These are phyloP conservation scores for Phaeophleospora eucalypticola DNA, from an alignment of 2,329 filamentous ascomycete genomes.

Conservation along the genomic window DNA sequence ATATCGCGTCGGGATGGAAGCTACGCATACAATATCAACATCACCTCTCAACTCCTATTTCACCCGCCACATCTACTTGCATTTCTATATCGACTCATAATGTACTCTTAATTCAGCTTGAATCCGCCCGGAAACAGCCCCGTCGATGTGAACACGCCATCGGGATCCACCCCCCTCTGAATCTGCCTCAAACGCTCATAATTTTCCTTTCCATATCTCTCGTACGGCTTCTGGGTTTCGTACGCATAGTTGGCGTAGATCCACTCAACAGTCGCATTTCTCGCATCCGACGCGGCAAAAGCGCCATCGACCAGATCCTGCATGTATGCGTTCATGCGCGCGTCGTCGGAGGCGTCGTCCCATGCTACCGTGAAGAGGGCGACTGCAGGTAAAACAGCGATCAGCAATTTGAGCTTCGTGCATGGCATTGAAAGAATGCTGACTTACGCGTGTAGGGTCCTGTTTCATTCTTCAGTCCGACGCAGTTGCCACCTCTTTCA, in stretches of 20 bases:
- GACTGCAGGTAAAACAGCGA: too few species aligned
- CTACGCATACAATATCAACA: too few species aligned
- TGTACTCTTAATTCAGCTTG: too few species aligned
- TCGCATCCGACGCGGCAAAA: neutral
- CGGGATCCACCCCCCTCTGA: neutral
- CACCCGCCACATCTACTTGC: too few species aligned
- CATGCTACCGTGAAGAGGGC: neutral
- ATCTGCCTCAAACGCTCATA: neutral
- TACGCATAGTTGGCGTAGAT: neutral
- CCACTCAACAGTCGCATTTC: neutral
- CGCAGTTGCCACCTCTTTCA: neutral
- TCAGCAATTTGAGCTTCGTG: neutral
- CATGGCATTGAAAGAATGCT: neutral
- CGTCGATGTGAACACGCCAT: too few species aligned
- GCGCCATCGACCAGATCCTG: neutral
- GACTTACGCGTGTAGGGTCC: neutral
- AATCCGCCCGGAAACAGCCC: too few species aligned
- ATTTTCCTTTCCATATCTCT: neutral
- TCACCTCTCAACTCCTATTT: too few species aligned
- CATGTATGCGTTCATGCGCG: neutral
- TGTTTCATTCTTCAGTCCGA: neutral
- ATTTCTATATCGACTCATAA: too few species aligned
- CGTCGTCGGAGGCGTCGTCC: neutral
- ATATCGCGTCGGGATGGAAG: too few species aligned
- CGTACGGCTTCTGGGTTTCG: neutral